These are phyloP conservation scores for Chlamydomonas asymmetrica DNA, from an alignment of 139 green algal species.

Conservation along the genomic window DNA sequence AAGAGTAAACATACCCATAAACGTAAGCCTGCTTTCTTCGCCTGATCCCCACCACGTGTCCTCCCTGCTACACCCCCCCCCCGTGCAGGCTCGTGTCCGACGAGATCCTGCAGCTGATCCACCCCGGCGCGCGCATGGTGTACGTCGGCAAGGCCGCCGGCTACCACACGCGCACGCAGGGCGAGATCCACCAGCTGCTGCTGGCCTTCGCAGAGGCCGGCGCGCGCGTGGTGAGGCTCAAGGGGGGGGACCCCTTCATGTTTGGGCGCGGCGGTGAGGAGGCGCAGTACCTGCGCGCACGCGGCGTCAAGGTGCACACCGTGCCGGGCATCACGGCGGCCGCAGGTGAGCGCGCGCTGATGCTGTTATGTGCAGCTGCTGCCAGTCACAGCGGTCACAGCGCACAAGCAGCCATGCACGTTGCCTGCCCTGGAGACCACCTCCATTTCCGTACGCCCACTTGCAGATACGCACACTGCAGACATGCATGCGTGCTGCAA, in stretches of 20 bases:
- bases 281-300: conserved; percentile 78
- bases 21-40: too few species aligned
- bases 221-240: conserved; percentile 81
- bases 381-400: too few species aligned
- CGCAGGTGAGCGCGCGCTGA: conserved; percentile 27
- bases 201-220: conserved; percentile 83
- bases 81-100: conserved; percentile 76
- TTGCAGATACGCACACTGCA: too few species aligned
- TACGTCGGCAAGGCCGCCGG: conserved; percentile 97
- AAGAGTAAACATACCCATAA: too few species aligned
- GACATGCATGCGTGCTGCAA: conserved; percentile 5
- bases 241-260: conserved; percentile 93
- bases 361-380: too few species aligned
- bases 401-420: too few species aligned
- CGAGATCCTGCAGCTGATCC: conserved; percentile 87
- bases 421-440: too few species aligned
- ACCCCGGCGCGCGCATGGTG: conserved; percentile 80
- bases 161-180: conserved; percentile 92
- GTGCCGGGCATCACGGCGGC: conserved; percentile 86
- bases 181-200: conserved; percentile 95
- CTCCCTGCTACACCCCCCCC: neutral
- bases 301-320: conserved; percentile 81
- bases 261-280: conserved; percentile 85
- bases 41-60: too few species aligned
- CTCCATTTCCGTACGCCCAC: too few species aligned